These are phyloP conservation scores for Fusarium sp. DNA, from an alignment of 2,329 filamentous ascomycete species.

Conservation along the genomic window DNA sequence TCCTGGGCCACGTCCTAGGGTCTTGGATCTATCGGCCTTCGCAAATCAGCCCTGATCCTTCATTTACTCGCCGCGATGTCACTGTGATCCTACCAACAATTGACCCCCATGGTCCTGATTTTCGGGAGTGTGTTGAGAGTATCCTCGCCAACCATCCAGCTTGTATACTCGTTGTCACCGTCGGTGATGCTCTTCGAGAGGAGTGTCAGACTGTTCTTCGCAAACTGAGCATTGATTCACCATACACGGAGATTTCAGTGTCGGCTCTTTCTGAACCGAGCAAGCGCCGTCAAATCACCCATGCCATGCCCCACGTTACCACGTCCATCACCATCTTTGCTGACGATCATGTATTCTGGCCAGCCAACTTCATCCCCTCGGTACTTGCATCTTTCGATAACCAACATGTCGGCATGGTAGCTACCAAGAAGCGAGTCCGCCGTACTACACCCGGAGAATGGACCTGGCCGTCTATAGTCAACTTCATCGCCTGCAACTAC, in stretches of 20 bases:
- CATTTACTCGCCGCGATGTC: constrained; percentile 55
- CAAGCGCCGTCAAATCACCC: constrained; percentile 63
- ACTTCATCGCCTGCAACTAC: constrained; percentile 70
- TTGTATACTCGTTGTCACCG: constrained; percentile 60
- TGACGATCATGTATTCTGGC: constrained; percentile 69
- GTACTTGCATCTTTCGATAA: constrained; percentile 61
- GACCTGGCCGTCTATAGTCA: constrained; percentile 56
- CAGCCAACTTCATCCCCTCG: constrained; percentile 55
- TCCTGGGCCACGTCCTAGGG: constrained; percentile 58
- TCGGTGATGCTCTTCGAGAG: constrained; percentile 50
- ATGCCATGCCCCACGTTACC: constrained; percentile 53
- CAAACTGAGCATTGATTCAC: constrained; percentile 9
- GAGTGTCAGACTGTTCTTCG: constrained; percentile 35
- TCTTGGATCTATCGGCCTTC: constrained; percentile 57
- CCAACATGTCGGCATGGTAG: constrained; percentile 64
- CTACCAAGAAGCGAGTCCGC: constrained; percentile 66
- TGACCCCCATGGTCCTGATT: constrained; percentile 56
- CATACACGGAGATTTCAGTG: constrained; percentile 48
- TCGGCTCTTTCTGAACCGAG: constrained; percentile 53
- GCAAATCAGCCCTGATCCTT: constrained; percentile 45
- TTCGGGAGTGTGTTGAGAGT: constrained; percentile 57
- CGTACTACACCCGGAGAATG: constrained; percentile 51
- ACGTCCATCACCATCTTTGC: constrained; percentile 60
- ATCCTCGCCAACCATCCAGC: constrained; percentile 56
- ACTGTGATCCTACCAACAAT: constrained; percentile 67